Evolutionary conservation across 2,329 filamentous ascomycete species (phyloP).

Genomic region (Talaromyces marneffei): DNA sequence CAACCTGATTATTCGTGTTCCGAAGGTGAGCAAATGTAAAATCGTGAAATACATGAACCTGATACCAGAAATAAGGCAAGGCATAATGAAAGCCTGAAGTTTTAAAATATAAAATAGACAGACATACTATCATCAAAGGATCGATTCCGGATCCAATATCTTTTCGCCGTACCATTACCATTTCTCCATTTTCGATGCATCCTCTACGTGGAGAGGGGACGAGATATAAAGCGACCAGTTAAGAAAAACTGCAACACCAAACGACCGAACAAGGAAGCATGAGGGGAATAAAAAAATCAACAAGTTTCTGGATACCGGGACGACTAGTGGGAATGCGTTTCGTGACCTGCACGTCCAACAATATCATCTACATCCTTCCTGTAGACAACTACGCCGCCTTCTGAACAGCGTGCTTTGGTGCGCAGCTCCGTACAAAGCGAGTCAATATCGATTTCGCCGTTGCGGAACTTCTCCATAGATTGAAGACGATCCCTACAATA

Average conservation of each 20-base stretch:
- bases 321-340: constrained; percentile 5
- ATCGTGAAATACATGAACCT: not conserved
- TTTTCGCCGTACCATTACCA: constrained; percentile 9
- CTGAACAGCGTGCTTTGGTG: constrained; percentile 90
- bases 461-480: constrained; percentile 78
- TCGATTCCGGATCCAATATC: not conserved
- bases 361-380: constrained; percentile 82
- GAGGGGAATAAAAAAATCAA: constrained; percentile 16
- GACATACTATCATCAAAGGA: not conserved
- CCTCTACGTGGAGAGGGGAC: constrained; percentile 8
- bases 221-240: constrained; percentile 13
- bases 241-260: constrained; percentile 16
- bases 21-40: not conserved
- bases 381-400: constrained; percentile 81
- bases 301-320: not conserved
- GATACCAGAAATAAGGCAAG: not conserved
- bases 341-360: constrained; percentile 44
- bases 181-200: constrained; percentile 14
- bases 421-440: constrained; percentile 86
- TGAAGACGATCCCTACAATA: constrained; percentile 76
- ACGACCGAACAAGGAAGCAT: constrained; percentile 14
- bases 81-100: not conserved
- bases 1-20: not conserved
- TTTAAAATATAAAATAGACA: not conserved
- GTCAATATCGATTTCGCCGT: constrained; percentile 89